A percentile compares a stretch with the other conserved stretches of the same genome.
Conservation (phyloP, 768 basidiomycete genomes). For the Lyophyllum shimeji region DNA sequence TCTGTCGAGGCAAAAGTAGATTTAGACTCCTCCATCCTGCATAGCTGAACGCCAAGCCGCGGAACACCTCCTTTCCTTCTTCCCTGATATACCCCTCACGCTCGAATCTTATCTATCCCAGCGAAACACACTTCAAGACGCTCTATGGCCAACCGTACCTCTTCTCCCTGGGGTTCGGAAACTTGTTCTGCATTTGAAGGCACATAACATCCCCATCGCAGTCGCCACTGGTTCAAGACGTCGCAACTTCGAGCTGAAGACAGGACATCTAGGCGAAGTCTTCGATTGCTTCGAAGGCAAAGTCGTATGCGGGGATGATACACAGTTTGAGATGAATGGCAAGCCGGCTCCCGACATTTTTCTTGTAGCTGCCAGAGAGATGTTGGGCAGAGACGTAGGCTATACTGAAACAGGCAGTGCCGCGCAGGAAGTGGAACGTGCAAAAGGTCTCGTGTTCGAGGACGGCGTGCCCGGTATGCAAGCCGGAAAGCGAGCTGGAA, state of each 20-base stretch:
- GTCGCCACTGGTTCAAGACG: conserved; percentile 77
- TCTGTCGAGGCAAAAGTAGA: neutral
- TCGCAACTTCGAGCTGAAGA: conserved; percentile 68
- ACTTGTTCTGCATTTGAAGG: conserved; percentile 70
- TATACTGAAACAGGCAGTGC: conserved; percentile 33
- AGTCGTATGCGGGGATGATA: conserved; percentile 75
- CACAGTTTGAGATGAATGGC: conserved; percentile 49
- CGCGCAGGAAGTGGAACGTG: conserved; percentile 44
- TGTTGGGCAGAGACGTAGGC: conserved; percentile 59
- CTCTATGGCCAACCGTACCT: conserved; percentile 65
- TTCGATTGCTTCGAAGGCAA: conserved; percentile 63
- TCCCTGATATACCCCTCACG: conserved; percentile 69
- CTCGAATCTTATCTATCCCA: conserved; percentile 58
- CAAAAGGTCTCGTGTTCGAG: conserved; percentile 77
- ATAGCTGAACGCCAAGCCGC: conserved; percentile 67
- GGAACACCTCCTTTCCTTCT: conserved; percentile 71
- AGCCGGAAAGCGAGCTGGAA: conserved; percentile 81
- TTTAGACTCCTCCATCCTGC: neutral
- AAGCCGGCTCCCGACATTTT: conserved; percentile 87
- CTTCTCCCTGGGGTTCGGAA: conserved; percentile 73
- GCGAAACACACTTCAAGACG: conserved; percentile 58
- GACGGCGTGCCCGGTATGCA: conserved; percentile 77
- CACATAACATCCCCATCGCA: conserved; percentile 71
- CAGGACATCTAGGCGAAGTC: conserved; percentile 54
- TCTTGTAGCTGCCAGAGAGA: conserved; percentile 63